These are phyloP conservation scores for Limnanthes douglasii DNA, from an alignment of 345 rosid genomes.

Conservation along the genomic window DNA sequence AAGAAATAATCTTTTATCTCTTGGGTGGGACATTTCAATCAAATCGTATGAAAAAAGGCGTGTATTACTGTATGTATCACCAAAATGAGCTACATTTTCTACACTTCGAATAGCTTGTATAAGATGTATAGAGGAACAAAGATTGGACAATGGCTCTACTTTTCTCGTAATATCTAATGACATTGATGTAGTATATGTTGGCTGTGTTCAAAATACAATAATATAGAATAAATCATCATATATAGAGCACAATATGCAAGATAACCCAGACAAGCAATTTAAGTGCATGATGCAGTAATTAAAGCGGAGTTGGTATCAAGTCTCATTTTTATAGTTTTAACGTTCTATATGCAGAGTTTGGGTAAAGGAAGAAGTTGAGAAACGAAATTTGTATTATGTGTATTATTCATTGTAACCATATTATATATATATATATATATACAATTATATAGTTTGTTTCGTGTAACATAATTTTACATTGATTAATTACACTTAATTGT, in stretches of 20 bases:
- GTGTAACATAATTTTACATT: no score
- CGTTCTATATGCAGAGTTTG: no score
- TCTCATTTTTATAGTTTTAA: no score
- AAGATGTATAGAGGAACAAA: background rate
- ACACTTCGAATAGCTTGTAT: conserved; percentile 9
- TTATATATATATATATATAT: no score
- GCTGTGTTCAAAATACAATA: background rate
- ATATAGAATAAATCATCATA: background rate
- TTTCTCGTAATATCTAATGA: background rate
- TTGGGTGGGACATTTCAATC: conserved; percentile 8
- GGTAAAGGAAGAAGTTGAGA: no score
- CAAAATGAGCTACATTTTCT: conserved; percentile 2
- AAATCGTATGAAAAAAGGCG: background rate
- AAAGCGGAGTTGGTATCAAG: no score
- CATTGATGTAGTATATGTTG: background rate
- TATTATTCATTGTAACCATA: no score
- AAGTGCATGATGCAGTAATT: background rate
- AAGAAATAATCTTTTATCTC: conserved; percentile 10
- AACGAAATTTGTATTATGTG: no score
- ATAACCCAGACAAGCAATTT: background rate
- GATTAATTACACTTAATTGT: no score
- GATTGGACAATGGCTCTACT: no score
- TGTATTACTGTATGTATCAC: conserved; percentile 12
- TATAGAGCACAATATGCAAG: background rate
- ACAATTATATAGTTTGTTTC: no score